Evolutionary conservation across 148 eudicot genomes (phyloP), one percentile per base, ranked within the genome.

Genomic region (Diospyros kaki): DNA sequence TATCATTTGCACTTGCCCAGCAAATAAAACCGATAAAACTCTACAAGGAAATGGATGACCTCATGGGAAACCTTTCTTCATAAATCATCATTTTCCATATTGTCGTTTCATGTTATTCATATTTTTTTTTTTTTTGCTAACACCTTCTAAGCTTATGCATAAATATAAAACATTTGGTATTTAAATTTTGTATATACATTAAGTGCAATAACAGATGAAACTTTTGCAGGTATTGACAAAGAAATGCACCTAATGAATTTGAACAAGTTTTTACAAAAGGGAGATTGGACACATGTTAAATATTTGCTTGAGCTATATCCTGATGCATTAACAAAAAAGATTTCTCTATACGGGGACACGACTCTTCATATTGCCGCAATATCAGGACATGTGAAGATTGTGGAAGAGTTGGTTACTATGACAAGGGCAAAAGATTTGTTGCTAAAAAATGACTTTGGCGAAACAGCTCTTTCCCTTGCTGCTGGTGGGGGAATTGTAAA

Each of bases 401-500:
- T 71, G 55, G 64, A 71, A 39, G 74, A 56, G 52, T 71, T 71
- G 50, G 64, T 71, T 14, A 7, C 56, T 4, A 58, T 42, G 74
- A 58, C 48, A 2, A 40, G 46, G n/a, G 40, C 28, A 10, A 11
- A 71, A 43, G 40, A 71, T 1, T n/a, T 71, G 41, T 12, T 0
- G 9, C 3, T 41, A 8, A 12, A 0, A n/a, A 71, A 43, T 43
- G 6, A n/a, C 3, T 15, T 6, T 0, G 52, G 64, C 2, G 74
- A 71, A 58, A 71, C 64, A 45, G 41, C 74, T 11, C 74, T 71
- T 58, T 71, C 74, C n/a, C 41, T 71, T 71, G 74, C 74, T 4
- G 64, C 74, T 12, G 74, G 3, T n/a, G 74, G 74, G 15, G 74
- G 74, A 43, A 43, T 56, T 40, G 58, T 52, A 2, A 71, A 58